phyloP scores from a whole-genome alignment of 2,329 filamentous ascomycete species.

The Cercospora berteroae region DNA sequence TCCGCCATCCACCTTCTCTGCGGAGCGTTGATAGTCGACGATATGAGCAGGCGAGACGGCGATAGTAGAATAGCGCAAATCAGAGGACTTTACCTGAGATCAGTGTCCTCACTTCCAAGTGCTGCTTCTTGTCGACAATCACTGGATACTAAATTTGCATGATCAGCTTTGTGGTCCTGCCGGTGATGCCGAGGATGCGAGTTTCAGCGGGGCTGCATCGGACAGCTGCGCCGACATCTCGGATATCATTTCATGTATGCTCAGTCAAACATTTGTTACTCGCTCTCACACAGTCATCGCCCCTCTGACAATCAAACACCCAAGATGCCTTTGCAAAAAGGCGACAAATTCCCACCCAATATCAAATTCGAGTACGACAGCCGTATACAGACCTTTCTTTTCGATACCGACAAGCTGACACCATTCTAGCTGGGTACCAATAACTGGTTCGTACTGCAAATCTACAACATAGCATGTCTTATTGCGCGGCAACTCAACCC shows the following conservation, averaged over 20 bases:
- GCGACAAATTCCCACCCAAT: constrained; percentile 77
- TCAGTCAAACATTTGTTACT: neutral
- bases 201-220: constrained; percentile 2
- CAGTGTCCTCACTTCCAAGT: neutral
- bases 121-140: neutral
- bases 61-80: neutral
- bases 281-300: neutral
- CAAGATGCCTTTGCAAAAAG: constrained; percentile 63
- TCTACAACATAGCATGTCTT: neutral
- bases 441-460: constrained; percentile 54
- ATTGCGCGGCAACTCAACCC: constrained; percentile 38
- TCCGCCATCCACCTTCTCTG: constrained; percentile 4
- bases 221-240: neutral
- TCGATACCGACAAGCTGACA: constrained; percentile 1
- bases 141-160: neutral
- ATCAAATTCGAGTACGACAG: constrained; percentile 68
- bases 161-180: neutral
- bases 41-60: neutral
- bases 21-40: neutral
- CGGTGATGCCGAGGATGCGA: neutral
- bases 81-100: neutral
- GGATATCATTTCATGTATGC: neutral
- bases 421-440: constrained; percentile 68
- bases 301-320: neutral
- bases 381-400: constrained; percentile 33